Evolutionary conservation across 768 basidiomycete genomes (phyloP), one percentile per base, ranked within the genome.

Genomic region (Pleurotus sapidus): DNA sequence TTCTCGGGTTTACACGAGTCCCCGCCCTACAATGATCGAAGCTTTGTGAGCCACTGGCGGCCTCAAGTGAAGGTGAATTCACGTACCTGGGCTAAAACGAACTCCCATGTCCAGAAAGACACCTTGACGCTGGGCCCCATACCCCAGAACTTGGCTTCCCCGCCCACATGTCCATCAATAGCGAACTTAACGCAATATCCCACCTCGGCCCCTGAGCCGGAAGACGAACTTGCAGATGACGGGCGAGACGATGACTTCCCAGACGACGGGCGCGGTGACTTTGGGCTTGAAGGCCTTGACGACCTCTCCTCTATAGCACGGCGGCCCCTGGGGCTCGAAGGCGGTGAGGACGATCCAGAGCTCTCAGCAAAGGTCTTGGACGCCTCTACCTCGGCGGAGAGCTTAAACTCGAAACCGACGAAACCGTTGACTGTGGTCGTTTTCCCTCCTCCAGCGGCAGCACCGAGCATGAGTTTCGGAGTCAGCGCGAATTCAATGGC

Each of bases 71-170:
- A 11, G 42, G 11, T 11, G 49, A 30, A 51, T 14, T 9, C 27
- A 51, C 51, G 18, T 15, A 53, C 51, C n/a, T 25, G 17, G 11
- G 51, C 51, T 7, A 53, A 14, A 8, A 18, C 38, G n/a, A 18
- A 42, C 39, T 53, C 51, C 15, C 42, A 53, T 14, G 34, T 61
- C 46, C 14, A 38, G 37, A 57, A 27, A 18, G 25, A 59, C 20
- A 20, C n/a, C 14, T 47, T 50, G 37, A 25, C 12, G 45, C 15
- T 25, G 9, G 46, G 24, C 18, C 46, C 59, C n/a, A 40, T 47
- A 25, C 40, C 51, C 37, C 37, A 39, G 18, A 54, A 43, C 18
- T 54, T 54, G 12, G 39, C 37, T 24, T 54, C 51, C 9, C 17
- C 51, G 5, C 51, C 51, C 11, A 42, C 20, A 42, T 54, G 51